Evolutionary conservation across 768 basidiomycete genomes (phyloP).

Genomic region (Exidia glandulosa): DNA sequence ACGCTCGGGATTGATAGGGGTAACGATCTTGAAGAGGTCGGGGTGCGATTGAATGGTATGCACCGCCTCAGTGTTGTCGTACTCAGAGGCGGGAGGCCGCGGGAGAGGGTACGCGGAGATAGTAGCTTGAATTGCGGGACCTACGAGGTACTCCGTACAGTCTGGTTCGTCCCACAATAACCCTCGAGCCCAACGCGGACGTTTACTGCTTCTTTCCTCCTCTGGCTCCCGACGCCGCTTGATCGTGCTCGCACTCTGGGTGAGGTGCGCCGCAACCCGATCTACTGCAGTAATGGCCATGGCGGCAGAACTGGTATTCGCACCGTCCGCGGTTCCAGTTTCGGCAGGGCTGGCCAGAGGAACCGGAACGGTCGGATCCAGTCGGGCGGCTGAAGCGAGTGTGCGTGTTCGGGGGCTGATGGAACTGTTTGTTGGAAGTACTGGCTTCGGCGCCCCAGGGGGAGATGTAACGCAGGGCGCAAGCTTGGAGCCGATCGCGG

Average conservation of each 20-base stretch:
- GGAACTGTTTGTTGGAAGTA: too few relatives aligned
- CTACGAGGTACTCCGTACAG: background rate
- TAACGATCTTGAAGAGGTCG: slow-evolving; percentile 26
- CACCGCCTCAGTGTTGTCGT: background rate
- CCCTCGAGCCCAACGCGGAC: background rate
- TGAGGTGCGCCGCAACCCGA: slow-evolving; percentile 4
- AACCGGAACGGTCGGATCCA: too few relatives aligned
- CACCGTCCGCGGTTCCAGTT: slow-evolving; percentile 14
- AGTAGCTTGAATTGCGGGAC: background rate
- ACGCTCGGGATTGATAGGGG: slow-evolving; percentile 23
- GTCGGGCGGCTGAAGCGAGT: too few relatives aligned
- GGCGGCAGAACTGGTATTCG: slow-evolving; percentile 7
- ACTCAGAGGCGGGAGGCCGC: background rate
- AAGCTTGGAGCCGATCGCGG: slow-evolving; percentile 2
- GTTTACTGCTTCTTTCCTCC: background rate
- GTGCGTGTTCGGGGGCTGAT: too few relatives aligned
- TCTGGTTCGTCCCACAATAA: background rate
- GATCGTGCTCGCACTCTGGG: too few relatives aligned
- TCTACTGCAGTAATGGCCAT: slow-evolving; percentile 14
- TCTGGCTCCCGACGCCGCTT: background rate
- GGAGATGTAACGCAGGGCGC: slow-evolving; percentile 1
- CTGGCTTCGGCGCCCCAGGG: background rate
- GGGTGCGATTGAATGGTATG: background rate
- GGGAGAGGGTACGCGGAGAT: background rate
- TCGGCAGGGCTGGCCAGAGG: slow-evolving; percentile 9